Conservation (phyloP, 148 eudicot species). For the Dianthus caryophyllus region DNA sequence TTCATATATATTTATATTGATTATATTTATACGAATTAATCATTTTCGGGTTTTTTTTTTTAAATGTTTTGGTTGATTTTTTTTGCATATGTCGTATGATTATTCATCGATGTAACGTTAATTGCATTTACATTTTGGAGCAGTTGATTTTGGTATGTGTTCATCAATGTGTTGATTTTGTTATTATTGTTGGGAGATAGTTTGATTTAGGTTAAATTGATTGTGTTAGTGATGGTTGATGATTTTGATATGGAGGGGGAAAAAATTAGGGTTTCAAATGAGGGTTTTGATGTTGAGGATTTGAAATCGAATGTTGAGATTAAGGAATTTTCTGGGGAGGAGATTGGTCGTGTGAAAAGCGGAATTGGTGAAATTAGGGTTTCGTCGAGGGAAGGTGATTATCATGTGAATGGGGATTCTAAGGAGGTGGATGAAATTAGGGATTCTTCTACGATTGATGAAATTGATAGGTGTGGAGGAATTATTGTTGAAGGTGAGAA, state of each 20-base stretch:
- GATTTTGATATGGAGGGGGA: conserved; percentile 29
- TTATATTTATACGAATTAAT: neutral
- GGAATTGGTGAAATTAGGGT: conserved; percentile 24
- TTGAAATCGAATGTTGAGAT: conserved; percentile 16
- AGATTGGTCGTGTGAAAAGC: neutral
- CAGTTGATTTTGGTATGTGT: neutral
- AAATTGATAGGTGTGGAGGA: conserved; percentile 10
- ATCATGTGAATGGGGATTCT: conserved; percentile 16
- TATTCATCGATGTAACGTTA: conserved; percentile 11
- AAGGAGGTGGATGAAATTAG: conserved; percentile 6
- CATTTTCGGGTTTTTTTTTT: neutral
- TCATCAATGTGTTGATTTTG: neutral
- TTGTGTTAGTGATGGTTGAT: conserved; percentile 24
- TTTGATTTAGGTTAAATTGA: neutral
- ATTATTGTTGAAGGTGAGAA: conserved; percentile 16
- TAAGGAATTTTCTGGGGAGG: conserved; percentile 25
- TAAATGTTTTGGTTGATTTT: neutral
- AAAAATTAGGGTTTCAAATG: conserved; percentile 27
- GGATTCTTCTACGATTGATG: conserved; percentile 9
- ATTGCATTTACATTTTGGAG: neutral
- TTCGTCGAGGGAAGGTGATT: conserved; percentile 16
- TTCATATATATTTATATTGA: too few species aligned
- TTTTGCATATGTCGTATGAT: neutral
- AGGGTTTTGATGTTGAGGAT: conserved; percentile 12
- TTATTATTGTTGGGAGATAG: neutral